Evolutionary conservation across 306 rosid genomes (phyloP), one percentile per base, ranked within the genome.

Genomic region (Coriaria nepalensis): DNA sequence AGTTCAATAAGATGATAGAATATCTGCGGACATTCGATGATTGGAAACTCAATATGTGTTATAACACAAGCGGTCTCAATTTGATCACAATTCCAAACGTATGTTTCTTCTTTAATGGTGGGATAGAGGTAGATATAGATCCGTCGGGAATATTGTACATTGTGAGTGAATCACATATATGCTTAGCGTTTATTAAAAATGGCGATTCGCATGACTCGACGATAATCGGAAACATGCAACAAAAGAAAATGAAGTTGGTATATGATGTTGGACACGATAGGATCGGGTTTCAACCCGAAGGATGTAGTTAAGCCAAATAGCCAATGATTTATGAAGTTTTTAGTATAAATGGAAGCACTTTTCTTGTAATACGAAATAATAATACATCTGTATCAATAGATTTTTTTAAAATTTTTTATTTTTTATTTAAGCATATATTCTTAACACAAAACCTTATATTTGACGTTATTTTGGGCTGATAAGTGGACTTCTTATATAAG

Each of bases 141-240:
- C n/a, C 38, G 0, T 12, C 5, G 0, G 88, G 93, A 37, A 37
- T 56, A 9, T 36, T 86, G n/a, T 64, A 64, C 7, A 72, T 0
- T 14, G 50, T 0, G 11, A 13, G 41, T 5, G 6, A 29, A 7
- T 33, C 57, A 5, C 86, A 80, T 40, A 79, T 45, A 9, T 87
- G 96, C 14, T 43, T 87, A 42, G 96, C 80, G 0, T 86, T 86
- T 37, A 81, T 94, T 0, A 45, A 65, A 0, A 86, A 82, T 13
- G 13, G 9, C 0, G 79, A 65, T 50, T 83, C 67, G 0, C 55
- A 60, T 0, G 64, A 56, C 8, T 5, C 68, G 8, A 47, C 78
- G 0, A 79, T 86, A 0, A 61, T 79, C 2, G 96, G 96, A 15
- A 86, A 82, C 53, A 81, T 78, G 34, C 96, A 86, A 35, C 96